phyloP scores from a whole-genome alignment of 2,329 filamentous ascomycete genomes.

The Ceratocystiopsis brevicomis region DNA sequence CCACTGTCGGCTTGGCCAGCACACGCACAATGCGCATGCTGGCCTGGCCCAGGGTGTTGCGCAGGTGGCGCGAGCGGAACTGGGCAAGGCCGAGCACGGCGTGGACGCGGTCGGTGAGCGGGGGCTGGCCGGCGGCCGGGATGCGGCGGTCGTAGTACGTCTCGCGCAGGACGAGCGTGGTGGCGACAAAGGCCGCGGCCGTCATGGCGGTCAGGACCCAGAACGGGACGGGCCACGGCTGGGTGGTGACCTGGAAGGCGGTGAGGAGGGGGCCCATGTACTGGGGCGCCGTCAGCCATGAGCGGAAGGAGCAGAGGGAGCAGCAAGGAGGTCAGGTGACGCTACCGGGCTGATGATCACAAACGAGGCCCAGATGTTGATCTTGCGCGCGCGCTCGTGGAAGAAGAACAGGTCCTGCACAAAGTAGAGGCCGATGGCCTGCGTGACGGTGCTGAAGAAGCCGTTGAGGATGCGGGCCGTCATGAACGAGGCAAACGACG shows the following conservation, averaged over 20 bases:
- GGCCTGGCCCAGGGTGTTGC: constrained; percentile 23
- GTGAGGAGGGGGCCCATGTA: constrained; percentile 26
- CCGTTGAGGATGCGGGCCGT: constrained; percentile 28
- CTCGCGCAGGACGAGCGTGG: constrained; percentile 25
- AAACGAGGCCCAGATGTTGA: constrained; percentile 26
- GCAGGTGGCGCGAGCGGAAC: constrained; percentile 17
- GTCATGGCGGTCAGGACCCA: constrained; percentile 27
- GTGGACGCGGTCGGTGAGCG: constrained; percentile 13
- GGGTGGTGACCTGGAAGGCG: constrained; percentile 28
- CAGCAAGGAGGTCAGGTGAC: no score
- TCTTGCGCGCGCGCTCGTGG: constrained; percentile 33
- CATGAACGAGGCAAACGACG: constrained; percentile 26
- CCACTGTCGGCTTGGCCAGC: constrained; percentile 20
- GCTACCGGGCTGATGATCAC: constrained; percentile 3
- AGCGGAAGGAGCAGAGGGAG: neutral
- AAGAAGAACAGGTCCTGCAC: constrained; percentile 42
- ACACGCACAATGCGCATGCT: constrained; percentile 20
- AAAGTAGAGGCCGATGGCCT: constrained; percentile 28
- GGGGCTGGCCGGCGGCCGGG: constrained; percentile 17
- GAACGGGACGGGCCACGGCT: constrained; percentile 27
- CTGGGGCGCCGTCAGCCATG: no score
- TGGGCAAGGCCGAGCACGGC: constrained; percentile 17
- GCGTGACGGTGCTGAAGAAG: constrained; percentile 26
- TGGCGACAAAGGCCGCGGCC: constrained; percentile 19
- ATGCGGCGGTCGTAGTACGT: constrained; percentile 30